Percentiles rank a stretch among this genome's conserved stretches.
These are phyloP conservation scores for Rhizoclosmatium globosum DNA, from an alignment of 192 early-diverging fungal species.

Conservation along the genomic window DNA sequence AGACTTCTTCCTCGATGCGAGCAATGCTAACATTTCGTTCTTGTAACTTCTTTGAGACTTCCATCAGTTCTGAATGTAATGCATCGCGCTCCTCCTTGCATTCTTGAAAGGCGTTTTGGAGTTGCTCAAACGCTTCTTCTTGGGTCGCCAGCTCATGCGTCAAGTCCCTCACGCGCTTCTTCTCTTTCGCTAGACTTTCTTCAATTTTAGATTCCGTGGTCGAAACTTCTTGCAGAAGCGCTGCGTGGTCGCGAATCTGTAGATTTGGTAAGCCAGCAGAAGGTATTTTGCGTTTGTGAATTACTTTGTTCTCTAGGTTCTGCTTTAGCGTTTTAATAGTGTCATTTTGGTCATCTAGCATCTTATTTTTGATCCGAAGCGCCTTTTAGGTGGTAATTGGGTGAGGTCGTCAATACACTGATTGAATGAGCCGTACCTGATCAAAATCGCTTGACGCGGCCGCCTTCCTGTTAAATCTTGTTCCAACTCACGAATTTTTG, in stretches of 20 bases:
- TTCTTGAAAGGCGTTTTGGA: conserved; percentile 51
- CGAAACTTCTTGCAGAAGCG: conserved; percentile 35
- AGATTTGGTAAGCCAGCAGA: not conserved
- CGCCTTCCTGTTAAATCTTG: not conserved
- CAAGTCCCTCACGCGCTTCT: conserved; percentile 27
- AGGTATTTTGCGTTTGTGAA: not conserved
- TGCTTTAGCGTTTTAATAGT: conserved; percentile 62
- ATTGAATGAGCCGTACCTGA: not conserved
- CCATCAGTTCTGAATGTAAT: conserved; percentile 48
- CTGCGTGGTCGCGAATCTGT: conserved; percentile 55
- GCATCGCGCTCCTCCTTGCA: conserved; percentile 54
- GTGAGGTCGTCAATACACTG: too few species aligned
- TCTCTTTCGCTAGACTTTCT: conserved; percentile 28
- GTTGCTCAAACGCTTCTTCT: conserved; percentile 44
- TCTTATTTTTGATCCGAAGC: conserved; percentile 60
- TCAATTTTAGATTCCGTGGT: conserved; percentile 41
- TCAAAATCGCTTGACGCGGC: not conserved
- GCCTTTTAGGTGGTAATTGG: conserved; percentile 28
- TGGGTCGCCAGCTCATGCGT: conserved; percentile 46
- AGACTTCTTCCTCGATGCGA: conserved; percentile 61
- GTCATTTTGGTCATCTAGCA: conserved; percentile 67
- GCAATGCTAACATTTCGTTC: conserved; percentile 65
- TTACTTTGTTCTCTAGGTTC: conserved; percentile 65
- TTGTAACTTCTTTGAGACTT: conserved; percentile 48
- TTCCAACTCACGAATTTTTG: not conserved